Evolutionary conservation across 2,329 filamentous ascomycete genomes (phyloP), one percentile per base, ranked within the genome.

Genomic region (Pseudogymnoascus sp.): DNA sequence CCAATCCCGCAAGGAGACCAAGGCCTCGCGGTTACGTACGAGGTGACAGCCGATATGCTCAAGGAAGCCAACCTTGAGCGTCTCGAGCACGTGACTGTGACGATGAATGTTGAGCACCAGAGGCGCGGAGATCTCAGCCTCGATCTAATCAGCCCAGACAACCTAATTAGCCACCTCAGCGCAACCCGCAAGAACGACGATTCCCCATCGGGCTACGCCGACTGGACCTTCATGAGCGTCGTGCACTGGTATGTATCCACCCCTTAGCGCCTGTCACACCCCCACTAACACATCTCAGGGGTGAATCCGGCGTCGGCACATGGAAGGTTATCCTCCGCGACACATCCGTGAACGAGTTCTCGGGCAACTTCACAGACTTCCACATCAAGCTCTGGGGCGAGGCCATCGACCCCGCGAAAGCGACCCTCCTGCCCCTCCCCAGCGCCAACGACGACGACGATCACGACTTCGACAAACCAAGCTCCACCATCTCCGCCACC

Each of bases 211-310:
- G 94, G 94, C 7, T 99, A 97, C 73, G 78, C 87, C 38, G 91
- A 97, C 76, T 99, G 94, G 94, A 97, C 93, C 0, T 99, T 99
- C 71, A 99, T 99, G 94, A 95, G 88, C 65, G 94, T 99, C 38
- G 92, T 88, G 66, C 94, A 99, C 74, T 99, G 92, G 90, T 92
- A 81, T 75, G 87, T 75, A 19, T 30, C 42, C 58, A 14, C 60
- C 60, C 5, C 39, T 49, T 60, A 63, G 22, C n/a, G 35, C 11
- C 22, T 49, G 6, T 22, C 25, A 25, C 25, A 28, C 42, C n/a
- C 36, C 55, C 35, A 72, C 74, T 79, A 72, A 79, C 68, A 60
- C 62, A 49, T 35, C 9, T 1, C 61, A 92, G 89, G 91, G 94
- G 94, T 58, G 94, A 99, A 75, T 82, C 83, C 45, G 92, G 92